Percentiles rank a stretch among this genome's conserved stretches.
These are phyloP conservation scores for Ustilago esculenta DNA, from an alignment of 1,284 basidiomycete genomes.

Conservation along the genomic window DNA sequence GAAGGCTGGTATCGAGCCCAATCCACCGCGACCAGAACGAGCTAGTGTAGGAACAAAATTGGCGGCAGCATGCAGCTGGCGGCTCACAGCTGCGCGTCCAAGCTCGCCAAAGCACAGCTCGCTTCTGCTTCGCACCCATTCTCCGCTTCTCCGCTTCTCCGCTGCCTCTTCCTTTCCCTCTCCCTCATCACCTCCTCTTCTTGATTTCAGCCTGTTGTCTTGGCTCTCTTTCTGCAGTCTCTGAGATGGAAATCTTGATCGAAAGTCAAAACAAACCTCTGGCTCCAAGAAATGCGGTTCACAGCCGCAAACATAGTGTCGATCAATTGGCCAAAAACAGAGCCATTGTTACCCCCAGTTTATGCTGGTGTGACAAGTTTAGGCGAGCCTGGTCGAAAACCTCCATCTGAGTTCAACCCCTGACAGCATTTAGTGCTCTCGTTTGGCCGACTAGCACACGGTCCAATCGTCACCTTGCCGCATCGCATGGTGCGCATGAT, in stretches of 20 bases:
- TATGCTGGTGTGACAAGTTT: too few relatives aligned
- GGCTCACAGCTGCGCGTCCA: neutral
- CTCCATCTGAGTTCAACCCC: neutral
- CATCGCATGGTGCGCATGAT: constrained; percentile 5
- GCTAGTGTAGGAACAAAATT: neutral
- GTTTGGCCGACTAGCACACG: neutral
- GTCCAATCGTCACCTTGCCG: neutral
- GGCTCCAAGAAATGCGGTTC: too few relatives aligned
- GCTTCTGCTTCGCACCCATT: constrained; percentile 3
- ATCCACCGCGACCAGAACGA: neutral
- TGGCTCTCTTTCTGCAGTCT: too few relatives aligned
- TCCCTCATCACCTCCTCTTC: neutral
- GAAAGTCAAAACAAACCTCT: too few relatives aligned
- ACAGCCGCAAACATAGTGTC: too few relatives aligned
- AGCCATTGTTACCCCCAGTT: neutral
- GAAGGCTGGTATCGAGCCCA: too few relatives aligned
- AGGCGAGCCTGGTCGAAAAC: too few relatives aligned
- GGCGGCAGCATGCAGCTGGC: neutral
- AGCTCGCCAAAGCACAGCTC: constrained; percentile 14
- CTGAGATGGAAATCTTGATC: neutral
- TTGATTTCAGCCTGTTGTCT: too few relatives aligned
- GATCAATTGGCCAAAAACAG: too few relatives aligned
- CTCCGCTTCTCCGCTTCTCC: neutral
- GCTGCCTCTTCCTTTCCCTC: neutral
- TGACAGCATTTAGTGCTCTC: constrained; percentile 2